Conservation (phyloP, 768 basidiomycete genomes). For the Kwoniella sp. region DNA sequence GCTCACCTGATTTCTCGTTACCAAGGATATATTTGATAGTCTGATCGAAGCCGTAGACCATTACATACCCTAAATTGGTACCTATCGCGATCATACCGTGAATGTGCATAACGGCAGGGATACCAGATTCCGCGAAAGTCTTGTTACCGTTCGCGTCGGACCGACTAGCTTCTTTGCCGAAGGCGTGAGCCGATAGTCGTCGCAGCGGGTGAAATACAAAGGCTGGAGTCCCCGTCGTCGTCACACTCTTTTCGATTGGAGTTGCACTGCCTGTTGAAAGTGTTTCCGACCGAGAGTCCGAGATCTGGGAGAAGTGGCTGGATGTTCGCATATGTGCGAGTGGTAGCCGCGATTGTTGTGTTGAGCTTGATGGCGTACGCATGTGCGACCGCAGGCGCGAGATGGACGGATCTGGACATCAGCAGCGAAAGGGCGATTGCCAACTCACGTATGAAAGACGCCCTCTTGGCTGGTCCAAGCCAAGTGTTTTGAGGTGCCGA, state of each 20-base stretch:
- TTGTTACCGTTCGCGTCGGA: neutral
- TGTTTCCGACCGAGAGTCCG: slow-evolving; percentile 22
- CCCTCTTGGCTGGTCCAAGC: slow-evolving; percentile 10
- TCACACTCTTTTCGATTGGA: neutral
- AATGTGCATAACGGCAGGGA: slow-evolving; percentile 74
- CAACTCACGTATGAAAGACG: slow-evolving; percentile 24
- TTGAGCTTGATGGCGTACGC: slow-evolving; percentile 36
- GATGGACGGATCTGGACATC: slow-evolving; percentile 24
- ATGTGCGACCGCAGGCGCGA: slow-evolving; percentile 49
- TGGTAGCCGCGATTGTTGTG: slow-evolving; percentile 20
- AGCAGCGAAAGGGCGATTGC: neutral
- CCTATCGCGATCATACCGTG: slow-evolving; percentile 88
- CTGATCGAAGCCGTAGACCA: slow-evolving; percentile 88
- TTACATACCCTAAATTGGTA: slow-evolving; percentile 68
- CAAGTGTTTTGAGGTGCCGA: neutral
- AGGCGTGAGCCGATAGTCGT: slow-evolving; percentile 26
- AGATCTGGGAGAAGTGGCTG: slow-evolving; percentile 37
- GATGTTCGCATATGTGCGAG: slow-evolving; percentile 20
- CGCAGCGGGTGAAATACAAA: slow-evolving; percentile 41
- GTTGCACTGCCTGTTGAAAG: slow-evolving; percentile 5
- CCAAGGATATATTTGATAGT: slow-evolving; percentile 75
- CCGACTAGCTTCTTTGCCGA: slow-evolving; percentile 1
- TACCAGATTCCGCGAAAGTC: slow-evolving; percentile 52
- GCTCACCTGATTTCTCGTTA: slow-evolving; percentile 61
- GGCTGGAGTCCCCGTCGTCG: slow-evolving; percentile 13